These are phyloP conservation scores for Diversispora eburnea DNA, from an alignment of 192 early-diverging fungal genomes.

Conservation along the genomic window DNA sequence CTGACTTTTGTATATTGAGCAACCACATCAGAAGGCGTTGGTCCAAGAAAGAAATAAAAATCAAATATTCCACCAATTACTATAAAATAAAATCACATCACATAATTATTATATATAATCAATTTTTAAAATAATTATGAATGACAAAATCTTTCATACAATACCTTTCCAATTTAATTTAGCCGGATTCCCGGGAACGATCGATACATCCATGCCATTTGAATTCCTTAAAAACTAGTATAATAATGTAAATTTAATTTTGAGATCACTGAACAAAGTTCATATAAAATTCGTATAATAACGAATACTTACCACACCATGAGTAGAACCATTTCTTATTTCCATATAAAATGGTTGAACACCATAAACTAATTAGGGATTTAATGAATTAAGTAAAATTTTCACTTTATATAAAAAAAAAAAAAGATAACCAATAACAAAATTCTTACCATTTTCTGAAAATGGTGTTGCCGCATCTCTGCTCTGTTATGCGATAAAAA, in stretches of 20 bases:
- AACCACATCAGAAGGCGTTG: conserved; percentile 38
- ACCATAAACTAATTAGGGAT: conserved; percentile 45
- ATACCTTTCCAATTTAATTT: conserved; percentile 31
- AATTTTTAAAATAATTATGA: conserved; percentile 16
- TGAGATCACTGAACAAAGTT: background rate
- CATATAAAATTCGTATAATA: background rate
- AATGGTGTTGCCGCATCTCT: conserved; percentile 13
- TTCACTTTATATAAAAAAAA: conserved; percentile 28
- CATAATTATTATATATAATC: background rate
- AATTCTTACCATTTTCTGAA: conserved; percentile 26
- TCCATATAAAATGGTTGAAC: conserved; percentile 65
- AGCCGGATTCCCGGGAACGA: conserved; percentile 10
- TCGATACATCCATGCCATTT: conserved; percentile 65
- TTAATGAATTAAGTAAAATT: background rate
- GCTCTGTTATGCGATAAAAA: background rate
- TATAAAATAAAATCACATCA: conserved; percentile 42
- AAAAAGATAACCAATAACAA: conserved; percentile 8
- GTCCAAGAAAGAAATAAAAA: conserved; percentile 59
- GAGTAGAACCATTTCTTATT: conserved; percentile 46
- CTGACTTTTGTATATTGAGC: conserved; percentile 59
- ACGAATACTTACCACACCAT: conserved; percentile 31
- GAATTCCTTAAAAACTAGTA: conserved; percentile 51
- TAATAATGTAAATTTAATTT: background rate
- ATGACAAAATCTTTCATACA: background rate
- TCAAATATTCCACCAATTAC: conserved; percentile 63